Base-by-base conservation (phyloP, 192 early-diverging fungal species). In the Chytriomyces sp. region DNA sequence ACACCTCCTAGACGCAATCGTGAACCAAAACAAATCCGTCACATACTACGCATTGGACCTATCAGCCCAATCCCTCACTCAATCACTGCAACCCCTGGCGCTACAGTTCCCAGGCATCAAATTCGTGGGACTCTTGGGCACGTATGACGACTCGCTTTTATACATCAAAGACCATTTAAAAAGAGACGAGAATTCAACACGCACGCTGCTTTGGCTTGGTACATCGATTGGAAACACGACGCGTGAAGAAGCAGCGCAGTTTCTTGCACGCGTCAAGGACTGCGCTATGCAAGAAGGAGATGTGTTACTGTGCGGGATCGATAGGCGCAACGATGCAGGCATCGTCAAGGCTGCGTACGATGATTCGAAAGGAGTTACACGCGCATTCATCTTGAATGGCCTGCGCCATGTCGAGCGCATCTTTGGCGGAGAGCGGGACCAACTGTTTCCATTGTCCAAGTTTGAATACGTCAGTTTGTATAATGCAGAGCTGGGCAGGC, bases 41-140 rank as follows among this genome's bases (percentile, higher is more conserved):
- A 91, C 89, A 0, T 98, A 97, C 82, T 96, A 93, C 80, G 95
- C 96, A 7, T 85, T 97, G 10, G 96, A 98, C 77, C 89, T 98
- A 24, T 93, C 94, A 70, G 88, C 91, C n/a, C 70, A 84, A 26
- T 93, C 94, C 24, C 85, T 98, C 35, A 88, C 86, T 65, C 80
- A 88, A 57, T 94, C 93, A 5, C 83, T 98, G 61, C 82, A 78
- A 6, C 86, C 87, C 2, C 76, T 98, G 4, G 91, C 91, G 6
- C 62, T 79, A 8, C 63, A 73, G 0, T 96, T 91, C 78, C 70
- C 82, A 11, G 88, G 91, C 76, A 84, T 96, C 69, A 79, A 89
- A 43, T 88, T 94, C 59, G 80, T 89, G 11, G 96, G 95, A 6
- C 83, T 98, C n/a, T 89, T 91, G 69, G 95, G 96, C 45, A 95